Conservation (phyloP, 495 filamentous ascomycete genomes). For the Podospora australis region DNA sequence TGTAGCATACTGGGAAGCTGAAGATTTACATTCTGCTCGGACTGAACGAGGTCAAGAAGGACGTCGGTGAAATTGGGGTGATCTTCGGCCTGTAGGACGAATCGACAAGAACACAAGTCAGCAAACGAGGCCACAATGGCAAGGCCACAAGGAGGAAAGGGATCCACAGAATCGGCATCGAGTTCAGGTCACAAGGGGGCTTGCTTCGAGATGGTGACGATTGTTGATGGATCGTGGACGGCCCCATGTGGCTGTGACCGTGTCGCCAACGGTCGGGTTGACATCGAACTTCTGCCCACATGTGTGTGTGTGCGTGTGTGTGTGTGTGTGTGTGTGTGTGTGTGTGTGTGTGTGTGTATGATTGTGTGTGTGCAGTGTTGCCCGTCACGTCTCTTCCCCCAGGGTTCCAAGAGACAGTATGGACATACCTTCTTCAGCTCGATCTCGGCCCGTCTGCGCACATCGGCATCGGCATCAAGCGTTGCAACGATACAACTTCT, state of each 20-base stretch:
- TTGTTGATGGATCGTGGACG: too few species aligned
- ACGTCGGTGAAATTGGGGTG: constrained; percentile 86
- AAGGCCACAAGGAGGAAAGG: too few species aligned
- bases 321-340: neutral
- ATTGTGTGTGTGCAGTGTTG: too few species aligned
- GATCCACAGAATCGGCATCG: too few species aligned
- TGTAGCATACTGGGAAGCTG: constrained; percentile 72
- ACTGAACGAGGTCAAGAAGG: constrained; percentile 81
- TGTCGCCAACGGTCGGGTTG: too few species aligned
- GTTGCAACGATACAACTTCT: constrained; percentile 84
- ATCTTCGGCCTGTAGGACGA: constrained; percentile 80
- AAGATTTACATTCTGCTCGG: constrained; percentile 74
- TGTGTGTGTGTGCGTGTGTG: neutral
- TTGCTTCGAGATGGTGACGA: too few species aligned
- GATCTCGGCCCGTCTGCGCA: constrained; percentile 77
- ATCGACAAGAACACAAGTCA: constrained; percentile 1
- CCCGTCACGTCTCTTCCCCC: too few species aligned
- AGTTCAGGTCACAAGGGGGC: too few species aligned
- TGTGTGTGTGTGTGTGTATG: neutral
- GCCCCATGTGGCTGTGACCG: too few species aligned
- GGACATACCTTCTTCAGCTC: constrained; percentile 90
- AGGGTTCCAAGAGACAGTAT: too few species aligned
- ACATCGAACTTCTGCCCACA: neutral
- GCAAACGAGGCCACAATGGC: constrained; percentile 10
- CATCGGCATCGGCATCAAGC: constrained; percentile 77